phyloP scores from a whole-genome alignment of 257 asterid genomes.

The Solanum bulbocastanum region DNA sequence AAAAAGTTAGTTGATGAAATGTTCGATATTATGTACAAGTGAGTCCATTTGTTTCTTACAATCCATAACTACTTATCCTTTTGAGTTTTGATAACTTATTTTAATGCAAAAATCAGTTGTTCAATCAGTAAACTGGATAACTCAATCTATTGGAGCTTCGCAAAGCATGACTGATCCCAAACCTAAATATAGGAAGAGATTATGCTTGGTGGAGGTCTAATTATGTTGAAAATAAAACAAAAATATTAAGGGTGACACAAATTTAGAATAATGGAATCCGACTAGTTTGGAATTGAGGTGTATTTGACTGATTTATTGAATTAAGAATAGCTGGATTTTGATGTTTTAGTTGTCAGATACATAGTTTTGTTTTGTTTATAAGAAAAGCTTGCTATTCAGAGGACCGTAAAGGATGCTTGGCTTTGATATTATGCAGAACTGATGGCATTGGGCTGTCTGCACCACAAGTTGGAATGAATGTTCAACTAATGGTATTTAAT shows the following conservation, averaged over 20 bases:
- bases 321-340: not conserved
- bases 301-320: not conserved
- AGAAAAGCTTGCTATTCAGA: conserved; percentile 15
- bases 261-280: not conserved
- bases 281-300: not conserved
- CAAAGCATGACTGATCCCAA: not conserved
- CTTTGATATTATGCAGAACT: conserved; percentile 54
- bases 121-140: not conserved
- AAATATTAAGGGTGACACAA: not conserved
- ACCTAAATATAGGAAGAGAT: not conserved
- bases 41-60: not conserved
- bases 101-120: not conserved
- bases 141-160: not conserved
- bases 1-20: conserved; percentile 70
- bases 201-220: not conserved
- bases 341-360: not conserved
- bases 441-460: conserved; percentile 97
- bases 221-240: not conserved
- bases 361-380: not conserved
- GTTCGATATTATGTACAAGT: conserved; percentile 96
- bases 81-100: not conserved
- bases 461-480: conserved; percentile 89
- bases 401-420: conserved; percentile 30
- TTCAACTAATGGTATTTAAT: conserved; percentile 93
- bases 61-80: not conserved